Evolutionary conservation across 495 filamentous ascomycete species (phyloP), one percentile per base, ranked within the genome.

Genomic region (Annulohypoxylon nitens): DNA sequence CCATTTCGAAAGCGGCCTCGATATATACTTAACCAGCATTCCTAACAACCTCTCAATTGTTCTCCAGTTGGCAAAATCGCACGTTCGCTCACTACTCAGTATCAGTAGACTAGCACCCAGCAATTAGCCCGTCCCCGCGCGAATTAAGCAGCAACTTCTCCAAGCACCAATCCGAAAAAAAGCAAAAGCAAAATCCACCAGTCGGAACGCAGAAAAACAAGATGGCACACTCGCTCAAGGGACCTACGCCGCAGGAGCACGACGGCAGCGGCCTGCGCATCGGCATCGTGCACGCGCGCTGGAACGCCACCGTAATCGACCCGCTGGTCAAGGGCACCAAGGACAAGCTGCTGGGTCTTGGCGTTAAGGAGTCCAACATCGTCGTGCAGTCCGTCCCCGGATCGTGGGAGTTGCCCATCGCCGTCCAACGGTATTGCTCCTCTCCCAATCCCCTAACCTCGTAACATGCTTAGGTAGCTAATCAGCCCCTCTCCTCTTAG

Each of bases 211-310:
- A 11, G 12, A 20, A 16, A 18, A 18, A 20, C 34, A 75, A 67
- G 10, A 70, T 70, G 67, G 67, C 72, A 62, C 72, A 75, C 72
- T 75, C 85, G 23, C 77, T 79, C 77, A 86, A 87, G 69, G 83
- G 84, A 55, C 83, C 83, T 4, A 74, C 76, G 54, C 83, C 81
- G 43, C 81, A 85, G 73, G 71, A 78, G 75, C 82, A 83, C 81
- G 81, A 88, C 81, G 96, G 96, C 77, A 92, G 92, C 75, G 87
- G 85, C 69, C 88, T 99, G 69, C 93, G 96, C 73, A 91, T 99
- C 77, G 95, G 92, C 62, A 97, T 99, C 76, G 89, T 99, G 34
- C 96, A 98, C 82, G 96, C 95, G 25, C 90, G 96, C 70, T 99
- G 96, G 96, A 99, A 98, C 82, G 89, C 86, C 57, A 81, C 74